Percentiles rank a stretch among this genome's conserved stretches.
phyloP scores from a whole-genome alignment of 306 rosid genomes.

The Sechiopsis laciniata region DNA sequence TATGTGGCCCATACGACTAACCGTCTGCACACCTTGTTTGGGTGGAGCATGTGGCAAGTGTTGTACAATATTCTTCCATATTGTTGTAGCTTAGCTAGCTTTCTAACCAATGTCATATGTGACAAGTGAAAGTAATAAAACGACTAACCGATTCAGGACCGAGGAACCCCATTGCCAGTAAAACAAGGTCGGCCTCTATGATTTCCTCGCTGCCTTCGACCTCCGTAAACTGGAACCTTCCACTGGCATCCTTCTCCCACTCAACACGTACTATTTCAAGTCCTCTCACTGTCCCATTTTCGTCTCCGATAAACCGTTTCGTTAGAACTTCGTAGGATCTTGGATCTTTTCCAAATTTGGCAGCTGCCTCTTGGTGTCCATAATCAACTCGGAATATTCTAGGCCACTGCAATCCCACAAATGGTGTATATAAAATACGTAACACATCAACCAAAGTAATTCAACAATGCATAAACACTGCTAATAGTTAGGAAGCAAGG shows the following conservation, averaged over 20 bases:
- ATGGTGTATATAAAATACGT: not conserved
- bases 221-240: conserved; percentile 78
- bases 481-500: not conserved
- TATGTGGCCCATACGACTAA: no score
- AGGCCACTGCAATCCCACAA: conserved; percentile 75
- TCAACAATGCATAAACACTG: not conserved
- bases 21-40: no score
- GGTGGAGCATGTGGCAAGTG: no score
- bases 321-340: conserved; percentile 87
- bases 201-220: conserved; percentile 88
- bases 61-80: not conserved
- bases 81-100: not conserved
- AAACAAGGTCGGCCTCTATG: conserved; percentile 72
- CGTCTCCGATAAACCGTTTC: conserved; percentile 86
- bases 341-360: conserved; percentile 91
- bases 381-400: conserved; percentile 86
- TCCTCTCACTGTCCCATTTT: conserved; percentile 70
- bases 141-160: conserved; percentile 90
- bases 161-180: conserved; percentile 97
- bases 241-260: conserved; percentile 89
- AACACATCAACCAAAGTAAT: not conserved
- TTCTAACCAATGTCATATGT: not conserved
- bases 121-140: conserved; percentile 6
- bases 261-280: conserved; percentile 65
- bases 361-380: conserved; percentile 91